Conservation (phyloP, 768 basidiomycete genomes). For the Pleurotus salmoneostramineus region DNA sequence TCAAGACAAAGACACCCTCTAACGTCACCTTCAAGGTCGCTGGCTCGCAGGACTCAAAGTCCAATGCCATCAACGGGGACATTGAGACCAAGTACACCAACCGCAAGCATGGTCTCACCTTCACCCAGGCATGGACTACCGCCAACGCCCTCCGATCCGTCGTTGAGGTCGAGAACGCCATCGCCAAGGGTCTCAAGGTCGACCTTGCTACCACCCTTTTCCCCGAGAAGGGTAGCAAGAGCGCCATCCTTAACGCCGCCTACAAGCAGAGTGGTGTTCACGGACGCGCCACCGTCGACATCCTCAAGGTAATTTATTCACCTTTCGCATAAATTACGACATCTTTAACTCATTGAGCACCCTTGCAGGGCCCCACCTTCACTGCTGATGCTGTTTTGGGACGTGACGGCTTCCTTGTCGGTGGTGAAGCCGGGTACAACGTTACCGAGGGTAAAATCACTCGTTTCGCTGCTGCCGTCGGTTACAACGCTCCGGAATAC, state of each 20-base stretch:
- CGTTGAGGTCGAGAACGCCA: conserved; percentile 94
- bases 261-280: conserved; percentile 98
- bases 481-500: conserved; percentile 96
- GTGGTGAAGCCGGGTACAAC: conserved; percentile 96
- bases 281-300: conserved; percentile 84
- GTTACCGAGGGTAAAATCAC: conserved; percentile 90
- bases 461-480: conserved; percentile 87
- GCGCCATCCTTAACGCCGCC: conserved; percentile 74
- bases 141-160: conserved; percentile 87
- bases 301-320: conserved; percentile 74
- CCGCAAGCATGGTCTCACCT: conserved; percentile 86
- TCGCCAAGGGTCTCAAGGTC: conserved; percentile 96
- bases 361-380: conserved; percentile 85
- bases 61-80: conserved; percentile 76
- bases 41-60: conserved; percentile 75
- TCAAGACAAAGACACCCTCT: conserved; percentile 87
- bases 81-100: conserved; percentile 94
- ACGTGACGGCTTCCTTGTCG: conserved; percentile 95
- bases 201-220: conserved; percentile 80
- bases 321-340: conserved; percentile 7
- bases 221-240: conserved; percentile 85
- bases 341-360: background rate
- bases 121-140: conserved; percentile 97
- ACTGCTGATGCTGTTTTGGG: conserved; percentile 94
- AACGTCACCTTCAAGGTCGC: conserved; percentile 92